Evolutionary conservation across 2,329 filamentous ascomycete genomes (phyloP), one percentile per base, ranked within the genome.

Genomic region (Onygenales sp.): DNA sequence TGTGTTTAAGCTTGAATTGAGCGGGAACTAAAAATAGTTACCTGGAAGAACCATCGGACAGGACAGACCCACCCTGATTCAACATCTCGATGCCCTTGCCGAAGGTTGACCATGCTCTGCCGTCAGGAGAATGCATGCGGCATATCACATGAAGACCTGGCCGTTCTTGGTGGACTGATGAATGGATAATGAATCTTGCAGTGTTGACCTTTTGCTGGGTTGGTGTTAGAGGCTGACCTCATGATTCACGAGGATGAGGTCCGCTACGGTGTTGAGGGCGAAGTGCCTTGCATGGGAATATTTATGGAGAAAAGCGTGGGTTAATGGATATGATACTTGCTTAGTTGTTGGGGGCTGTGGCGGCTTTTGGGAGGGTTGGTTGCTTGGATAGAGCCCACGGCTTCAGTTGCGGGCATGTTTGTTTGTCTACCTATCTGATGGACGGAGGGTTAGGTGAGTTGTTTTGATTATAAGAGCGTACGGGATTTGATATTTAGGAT

Each of bases 121-220:
- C 74, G 52, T 74, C 69, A 21, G 73, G 67, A 2, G 65, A 69
- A 59, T 77, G 74, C 2, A 66, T 66, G 54, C 77, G 74, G 42
- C 70, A 72, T 0, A 71, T 72, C 40, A 70, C 73, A 45, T 70
- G 66, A 32, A 76, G 68, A 53, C 76, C 70, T 3, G 72, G 71
- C 83, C 85, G 69, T 83, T 84, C 66, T 58, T 67, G 73, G 69
- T 60, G 74, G 13, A 74, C 62, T 2, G 67, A 68, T 5, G 63
- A 61, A 57, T 77, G 74, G 53, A 77, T 77, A 59, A 70, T 69
- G 60, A 74, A 76, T 2, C 69, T 74, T 1, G 74, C 72, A 0
- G 69, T 68, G 58, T 75, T 76, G 52, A 74, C 65, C 4, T 68
- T 57, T 11, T 66, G 59, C 32, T 65, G 61, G 17, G 69, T 70